Evolutionary conservation across 2,329 filamentous ascomycete genomes (phyloP), one percentile per base, ranked within the genome.

Genomic region (Nemania bipapillata): DNA sequence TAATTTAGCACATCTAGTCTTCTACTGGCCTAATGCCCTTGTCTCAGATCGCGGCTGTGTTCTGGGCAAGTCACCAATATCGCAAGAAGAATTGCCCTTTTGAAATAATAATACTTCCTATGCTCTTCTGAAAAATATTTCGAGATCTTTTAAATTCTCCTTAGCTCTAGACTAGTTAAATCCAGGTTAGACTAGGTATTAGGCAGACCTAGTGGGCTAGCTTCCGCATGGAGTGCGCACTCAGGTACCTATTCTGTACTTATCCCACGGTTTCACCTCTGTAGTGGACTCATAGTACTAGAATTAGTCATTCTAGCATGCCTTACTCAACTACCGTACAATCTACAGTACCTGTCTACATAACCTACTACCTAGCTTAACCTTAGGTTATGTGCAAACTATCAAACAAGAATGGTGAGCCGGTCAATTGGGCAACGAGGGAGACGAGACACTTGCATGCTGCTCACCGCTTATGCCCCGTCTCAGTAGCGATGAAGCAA

Each of bases 11-110:
- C 22, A 52, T 50, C 30, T 50, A 4, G 37, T 22, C 30, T 50
- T 6, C 55, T 58, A 30, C 20, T 35, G 30, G 56, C 30, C 40
- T 45, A 47, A n/a, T n/a, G 37, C 20, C 4, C 26, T 17, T 40
- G 45, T 45, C 45, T 47, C 22, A 8, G 32, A 35, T 24, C 17
- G 47, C 17, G 56, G 63, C 63, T 65, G 63, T 60, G 58, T 53
- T 40, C 40, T 24, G 42, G 42, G 35, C 37, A 17, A n/a, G 37
- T 32, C 55, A 17, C 40, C 17, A 20, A 20, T 8, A 37, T 30
- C 20, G 56, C 9, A 47, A 49, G 49, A 53, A 52, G 6, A 28
- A 57, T 47, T 47, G 42, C 24, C 40, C 22, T 7, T 35, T n/a
- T n/a, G 4, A 15, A 20, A 20, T 20, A 45, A 54, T 47, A 7